Evolutionary conservation across 768 basidiomycete genomes (phyloP).

Genomic region (Suillus decipiens): DNA sequence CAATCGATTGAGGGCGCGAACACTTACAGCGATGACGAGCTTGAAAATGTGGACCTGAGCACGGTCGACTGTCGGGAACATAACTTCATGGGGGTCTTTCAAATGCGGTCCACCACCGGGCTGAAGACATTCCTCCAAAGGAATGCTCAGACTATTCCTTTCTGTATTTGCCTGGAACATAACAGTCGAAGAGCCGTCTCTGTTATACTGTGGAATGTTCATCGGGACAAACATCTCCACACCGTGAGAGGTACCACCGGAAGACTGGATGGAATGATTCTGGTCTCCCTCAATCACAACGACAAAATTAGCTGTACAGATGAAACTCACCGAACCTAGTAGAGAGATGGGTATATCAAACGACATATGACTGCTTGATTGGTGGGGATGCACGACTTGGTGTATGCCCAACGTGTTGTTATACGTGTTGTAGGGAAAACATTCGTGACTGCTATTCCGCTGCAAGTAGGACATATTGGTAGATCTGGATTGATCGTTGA

Average conservation of each 20-base stretch:
- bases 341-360: not conserved
- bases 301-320: not conserved
- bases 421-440: not conserved
- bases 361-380: not conserved
- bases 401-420: conserved; percentile 6
- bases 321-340: not conserved
- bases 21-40: conserved; percentile 9
- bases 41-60: not conserved
- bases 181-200: conserved; percentile 7
- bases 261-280: not conserved
- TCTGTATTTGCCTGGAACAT: not conserved
- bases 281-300: not conserved
- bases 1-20: not conserved
- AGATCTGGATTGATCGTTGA: not conserved
- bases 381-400: not conserved
- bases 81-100: conserved; percentile 7
- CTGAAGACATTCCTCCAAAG: conserved; percentile 5
- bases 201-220: not conserved
- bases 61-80: conserved; percentile 6
- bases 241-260: not conserved
- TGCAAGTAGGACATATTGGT: not conserved
- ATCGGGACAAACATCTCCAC: conserved; percentile 6
- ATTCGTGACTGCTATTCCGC: not conserved
- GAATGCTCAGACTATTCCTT: conserved; percentile 5
- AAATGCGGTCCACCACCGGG: not conserved